A percentile compares a stretch with the other conserved stretches of the same genome.
These are phyloP conservation scores for Cyberlindnera galapagoensis DNA, from an alignment of 805 yeast genomes.

Conservation along the genomic window DNA sequence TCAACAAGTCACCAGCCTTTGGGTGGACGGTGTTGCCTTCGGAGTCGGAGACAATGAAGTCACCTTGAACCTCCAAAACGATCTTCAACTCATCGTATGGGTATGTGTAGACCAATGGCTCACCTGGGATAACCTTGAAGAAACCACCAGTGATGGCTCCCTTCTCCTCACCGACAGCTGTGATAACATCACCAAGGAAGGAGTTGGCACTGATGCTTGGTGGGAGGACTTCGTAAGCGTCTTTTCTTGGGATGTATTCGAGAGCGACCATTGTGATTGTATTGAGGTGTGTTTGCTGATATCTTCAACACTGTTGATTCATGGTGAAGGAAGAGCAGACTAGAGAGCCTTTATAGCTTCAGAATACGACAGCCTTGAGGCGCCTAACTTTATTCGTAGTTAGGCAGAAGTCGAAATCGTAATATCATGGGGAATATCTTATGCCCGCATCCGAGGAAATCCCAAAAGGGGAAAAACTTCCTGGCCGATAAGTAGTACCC, in stretches of 20 bases:
- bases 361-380: too few species aligned
- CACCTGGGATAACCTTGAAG: slow-evolving; percentile 64
- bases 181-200: slow-evolving; percentile 56
- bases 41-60: slow-evolving; percentile 55
- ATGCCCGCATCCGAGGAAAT: too few species aligned
- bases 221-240: slow-evolving; percentile 50
- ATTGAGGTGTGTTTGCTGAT: too few species aligned
- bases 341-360: too few species aligned
- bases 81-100: slow-evolving; percentile 62
- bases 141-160: slow-evolving; percentile 59
- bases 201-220: slow-evolving; percentile 60
- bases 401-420: too few species aligned
- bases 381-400: too few species aligned
- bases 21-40: slow-evolving; percentile 52
- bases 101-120: slow-evolving; percentile 57
- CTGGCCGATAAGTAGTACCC: too few species aligned
- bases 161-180: slow-evolving; percentile 49
- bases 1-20: slow-evolving; percentile 60
- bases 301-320: too few species aligned
- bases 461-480: too few species aligned
- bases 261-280: slow-evolving; percentile 38
- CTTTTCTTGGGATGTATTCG: slow-evolving; percentile 43
- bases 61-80: slow-evolving; percentile 55
- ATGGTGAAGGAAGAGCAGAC: too few species aligned
- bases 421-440: too few species aligned